phyloP scores from a whole-genome alignment of 2,329 filamentous ascomycete genomes.

The Fusarium sp. region DNA sequence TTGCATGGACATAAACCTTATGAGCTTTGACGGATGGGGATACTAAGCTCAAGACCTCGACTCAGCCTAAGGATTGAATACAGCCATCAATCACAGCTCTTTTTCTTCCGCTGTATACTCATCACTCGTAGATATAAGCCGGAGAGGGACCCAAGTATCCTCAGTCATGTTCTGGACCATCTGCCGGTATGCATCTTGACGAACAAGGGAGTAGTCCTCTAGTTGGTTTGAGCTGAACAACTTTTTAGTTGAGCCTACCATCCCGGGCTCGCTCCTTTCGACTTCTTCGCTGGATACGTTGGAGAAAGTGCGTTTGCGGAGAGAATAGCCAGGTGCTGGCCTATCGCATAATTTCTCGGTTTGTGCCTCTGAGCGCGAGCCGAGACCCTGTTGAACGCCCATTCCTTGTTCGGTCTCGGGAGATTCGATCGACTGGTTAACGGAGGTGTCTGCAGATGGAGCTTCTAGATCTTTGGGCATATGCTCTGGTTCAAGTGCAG shows the following conservation, averaged over 20 bases:
- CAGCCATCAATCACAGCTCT: constrained; percentile 49
- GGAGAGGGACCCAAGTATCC: constrained; percentile 51
- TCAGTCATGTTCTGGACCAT: constrained; percentile 51
- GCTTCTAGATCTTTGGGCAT: neutral
- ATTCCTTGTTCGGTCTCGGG: neutral
- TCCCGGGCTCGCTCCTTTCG: neutral
- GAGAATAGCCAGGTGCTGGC: neutral
- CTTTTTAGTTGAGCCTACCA: constrained; percentile 16
- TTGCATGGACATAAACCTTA: constrained; percentile 11
- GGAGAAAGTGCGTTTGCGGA: constrained; percentile 42
- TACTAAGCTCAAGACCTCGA: neutral
- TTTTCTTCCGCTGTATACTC: constrained; percentile 52
- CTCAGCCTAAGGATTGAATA: neutral
- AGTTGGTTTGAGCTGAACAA: constrained; percentile 35
- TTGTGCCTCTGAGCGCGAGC: neutral
- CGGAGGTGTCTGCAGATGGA: neutral
- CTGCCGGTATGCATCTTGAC: constrained; percentile 53
- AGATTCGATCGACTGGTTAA: neutral
- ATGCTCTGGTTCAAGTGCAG: neutral
- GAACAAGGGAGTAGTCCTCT: constrained; percentile 42
- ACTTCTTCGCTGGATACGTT: constrained; percentile 15
- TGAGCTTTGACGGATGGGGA: neutral
- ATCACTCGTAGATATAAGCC: constrained; percentile 54
- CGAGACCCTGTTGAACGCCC: neutral
- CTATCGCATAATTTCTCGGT: neutral